Conservation (phyloP, 768 basidiomycete genomes). For the Hericium coralloides region DNA sequence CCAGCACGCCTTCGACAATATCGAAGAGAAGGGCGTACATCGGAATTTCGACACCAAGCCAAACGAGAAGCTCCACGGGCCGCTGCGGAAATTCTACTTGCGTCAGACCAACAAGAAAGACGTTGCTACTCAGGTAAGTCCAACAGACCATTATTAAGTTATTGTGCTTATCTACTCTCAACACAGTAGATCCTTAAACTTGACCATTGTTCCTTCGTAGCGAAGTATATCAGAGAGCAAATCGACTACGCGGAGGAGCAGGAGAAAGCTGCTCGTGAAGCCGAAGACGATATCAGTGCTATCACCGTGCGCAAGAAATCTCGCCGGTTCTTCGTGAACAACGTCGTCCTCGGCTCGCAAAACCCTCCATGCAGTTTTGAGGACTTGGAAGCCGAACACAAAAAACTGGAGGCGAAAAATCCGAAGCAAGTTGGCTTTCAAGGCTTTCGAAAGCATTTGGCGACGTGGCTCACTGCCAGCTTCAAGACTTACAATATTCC, state of each 20-base stretch:
- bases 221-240: background rate
- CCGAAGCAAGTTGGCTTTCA: too few relatives aligned
- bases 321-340: too few relatives aligned
- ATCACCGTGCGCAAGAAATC: too few relatives aligned
- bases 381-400: too few relatives aligned
- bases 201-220: background rate
- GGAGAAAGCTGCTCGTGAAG: background rate
- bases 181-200: background rate
- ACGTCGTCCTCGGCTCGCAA: too few relatives aligned
- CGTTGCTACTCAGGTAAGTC: background rate
- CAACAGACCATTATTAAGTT: background rate
- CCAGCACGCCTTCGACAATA: background rate
- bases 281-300: background rate
- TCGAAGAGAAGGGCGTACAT: background rate
- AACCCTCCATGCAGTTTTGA: too few relatives aligned
- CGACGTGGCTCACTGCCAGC: background rate
- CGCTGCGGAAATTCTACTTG: background rate
- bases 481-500: background rate
- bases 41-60: background rate
- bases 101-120: background rate
- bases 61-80: constrained; percentile 6
- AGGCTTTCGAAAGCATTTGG: background rate
- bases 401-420: too few relatives aligned
- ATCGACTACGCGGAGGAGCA: background rate
- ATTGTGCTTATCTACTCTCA: background rate